Conservation (phyloP, 768 basidiomycete species). For the Pholiota molesta region DNA sequence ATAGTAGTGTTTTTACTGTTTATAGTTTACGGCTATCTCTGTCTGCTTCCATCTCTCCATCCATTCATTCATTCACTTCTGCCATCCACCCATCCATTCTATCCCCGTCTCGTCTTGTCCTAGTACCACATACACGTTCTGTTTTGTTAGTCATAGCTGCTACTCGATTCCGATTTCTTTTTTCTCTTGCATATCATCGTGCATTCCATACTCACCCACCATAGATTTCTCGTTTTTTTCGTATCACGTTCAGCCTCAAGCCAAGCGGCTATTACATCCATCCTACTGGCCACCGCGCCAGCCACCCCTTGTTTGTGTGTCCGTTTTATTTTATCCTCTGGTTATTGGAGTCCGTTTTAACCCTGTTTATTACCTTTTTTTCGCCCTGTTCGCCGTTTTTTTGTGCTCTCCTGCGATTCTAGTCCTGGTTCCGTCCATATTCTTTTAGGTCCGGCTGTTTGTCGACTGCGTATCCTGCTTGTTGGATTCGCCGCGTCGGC, state of each 20-base stretch:
- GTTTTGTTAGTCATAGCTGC: background rate
- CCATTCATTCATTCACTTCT: conserved; percentile 12
- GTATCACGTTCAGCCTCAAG: background rate
- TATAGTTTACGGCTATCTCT: conserved; percentile 1
- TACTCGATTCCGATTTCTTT: background rate
- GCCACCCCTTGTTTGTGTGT: no score
- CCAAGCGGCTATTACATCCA: no score
- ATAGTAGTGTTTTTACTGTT: background rate
- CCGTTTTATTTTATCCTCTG: no score
- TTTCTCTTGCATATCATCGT: background rate
- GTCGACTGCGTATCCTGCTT: background rate
- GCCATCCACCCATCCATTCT: background rate
- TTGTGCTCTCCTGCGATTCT: background rate
- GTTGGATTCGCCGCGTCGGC: background rate
- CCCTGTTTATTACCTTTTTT: conserved; percentile 1
- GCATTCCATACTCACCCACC: background rate
- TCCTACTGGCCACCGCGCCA: no score
- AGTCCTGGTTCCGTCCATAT: background rate
- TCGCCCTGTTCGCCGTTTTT: background rate
- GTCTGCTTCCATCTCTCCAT: conserved; percentile 1
- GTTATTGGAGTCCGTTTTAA: background rate
- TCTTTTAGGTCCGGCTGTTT: background rate
- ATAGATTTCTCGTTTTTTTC: background rate
- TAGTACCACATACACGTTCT: background rate
- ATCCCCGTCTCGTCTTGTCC: background rate